A percentile compares a stretch with the other conserved stretches of the same genome.
Evolutionary conservation across 345 rosid genomes (phyloP).

Genomic region (Capsella bursapastoris): DNA sequence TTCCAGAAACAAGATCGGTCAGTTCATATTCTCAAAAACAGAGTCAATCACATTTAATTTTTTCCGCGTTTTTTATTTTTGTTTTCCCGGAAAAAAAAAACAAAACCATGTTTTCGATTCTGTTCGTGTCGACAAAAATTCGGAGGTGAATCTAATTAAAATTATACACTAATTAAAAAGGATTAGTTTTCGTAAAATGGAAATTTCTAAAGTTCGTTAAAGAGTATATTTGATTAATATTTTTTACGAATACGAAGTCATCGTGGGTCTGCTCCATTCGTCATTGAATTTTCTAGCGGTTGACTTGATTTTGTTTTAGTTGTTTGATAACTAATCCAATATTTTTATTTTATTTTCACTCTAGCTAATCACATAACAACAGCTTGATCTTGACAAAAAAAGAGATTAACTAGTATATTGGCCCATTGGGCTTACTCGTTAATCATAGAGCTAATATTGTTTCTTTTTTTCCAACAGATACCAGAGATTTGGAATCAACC

Average conservation of each 20-base stretch:
- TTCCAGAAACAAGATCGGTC: constrained; percentile 26
- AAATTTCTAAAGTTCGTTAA: constrained; percentile 24
- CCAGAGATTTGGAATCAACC: constrained; percentile 64
- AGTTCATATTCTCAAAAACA: not conserved
- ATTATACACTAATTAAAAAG: not conserved
- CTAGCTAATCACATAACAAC: constrained; percentile 11
- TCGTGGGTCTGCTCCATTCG: constrained; percentile 32
- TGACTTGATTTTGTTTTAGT: constrained; percentile 23
- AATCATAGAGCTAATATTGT: not conserved
- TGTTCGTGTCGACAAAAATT: constrained; percentile 25
- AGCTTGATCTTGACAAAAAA: not conserved
- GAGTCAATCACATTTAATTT: not conserved
- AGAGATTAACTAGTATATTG: not conserved
- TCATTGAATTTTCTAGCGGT: constrained; percentile 37
- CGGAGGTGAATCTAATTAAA: constrained; percentile 17
- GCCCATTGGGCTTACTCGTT: constrained; percentile 34
- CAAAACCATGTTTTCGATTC: constrained; percentile 11
- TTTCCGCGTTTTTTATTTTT: constrained; percentile 19
- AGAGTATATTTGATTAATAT: not conserved
- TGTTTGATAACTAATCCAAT: constrained; percentile 24
- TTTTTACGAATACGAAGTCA: constrained; percentile 17
- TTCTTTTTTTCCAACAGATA: constrained; percentile 39
- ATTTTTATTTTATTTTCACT: not conserved
- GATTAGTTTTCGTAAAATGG: constrained; percentile 13
- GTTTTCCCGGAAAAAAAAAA: not conserved